Evolutionary conservation across 2,329 filamentous ascomycete genomes (phyloP).

Genomic region (Didymella glomerata): DNA sequence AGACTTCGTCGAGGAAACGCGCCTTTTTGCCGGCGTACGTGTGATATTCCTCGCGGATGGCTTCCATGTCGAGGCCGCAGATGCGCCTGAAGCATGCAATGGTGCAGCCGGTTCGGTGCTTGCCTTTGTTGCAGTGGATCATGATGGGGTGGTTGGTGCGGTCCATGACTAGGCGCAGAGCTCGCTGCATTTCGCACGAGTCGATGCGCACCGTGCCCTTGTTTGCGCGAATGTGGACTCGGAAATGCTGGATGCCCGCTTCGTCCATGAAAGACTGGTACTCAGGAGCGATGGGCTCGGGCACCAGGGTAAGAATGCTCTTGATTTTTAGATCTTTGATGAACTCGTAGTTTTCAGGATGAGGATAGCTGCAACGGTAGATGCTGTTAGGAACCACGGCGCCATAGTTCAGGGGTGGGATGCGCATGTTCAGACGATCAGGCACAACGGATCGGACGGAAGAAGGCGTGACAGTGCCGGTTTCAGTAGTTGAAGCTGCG

Average conservation of each 20-base stretch:
- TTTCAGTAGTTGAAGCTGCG: constrained; percentile 20
- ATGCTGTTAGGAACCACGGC: constrained; percentile 74
- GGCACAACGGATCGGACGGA: constrained; percentile 32
- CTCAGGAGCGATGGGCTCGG: constrained; percentile 57
- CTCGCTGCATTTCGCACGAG: constrained; percentile 68
- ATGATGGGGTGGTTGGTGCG: constrained; percentile 79
- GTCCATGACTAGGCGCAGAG: constrained; percentile 76
- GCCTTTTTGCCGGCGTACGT: constrained; percentile 64
- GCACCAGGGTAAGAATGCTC: constrained; percentile 74
- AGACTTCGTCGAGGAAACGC: constrained; percentile 56
- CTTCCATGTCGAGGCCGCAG: constrained; percentile 67
- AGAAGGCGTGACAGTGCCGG: constrained; percentile 32
- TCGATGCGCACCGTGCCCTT: constrained; percentile 68
- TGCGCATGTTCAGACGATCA: constrained; percentile 49
- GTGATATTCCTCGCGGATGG: constrained; percentile 77
- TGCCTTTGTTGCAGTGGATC: constrained; percentile 93
- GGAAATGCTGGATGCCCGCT: constrained; percentile 74
- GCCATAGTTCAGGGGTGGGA: constrained; percentile 77
- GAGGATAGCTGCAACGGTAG: constrained; percentile 84
- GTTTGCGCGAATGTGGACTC: constrained; percentile 85
- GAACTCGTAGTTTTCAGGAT: constrained; percentile 73
- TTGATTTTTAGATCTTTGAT: constrained; percentile 74
- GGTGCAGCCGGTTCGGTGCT: constrained; percentile 91
- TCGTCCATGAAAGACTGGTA: constrained; percentile 68
- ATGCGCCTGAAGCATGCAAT: constrained; percentile 79